phyloP scores from a whole-genome alignment of 768 basidiomycete species.

The Pleurotus citrinopileatus region DNA sequence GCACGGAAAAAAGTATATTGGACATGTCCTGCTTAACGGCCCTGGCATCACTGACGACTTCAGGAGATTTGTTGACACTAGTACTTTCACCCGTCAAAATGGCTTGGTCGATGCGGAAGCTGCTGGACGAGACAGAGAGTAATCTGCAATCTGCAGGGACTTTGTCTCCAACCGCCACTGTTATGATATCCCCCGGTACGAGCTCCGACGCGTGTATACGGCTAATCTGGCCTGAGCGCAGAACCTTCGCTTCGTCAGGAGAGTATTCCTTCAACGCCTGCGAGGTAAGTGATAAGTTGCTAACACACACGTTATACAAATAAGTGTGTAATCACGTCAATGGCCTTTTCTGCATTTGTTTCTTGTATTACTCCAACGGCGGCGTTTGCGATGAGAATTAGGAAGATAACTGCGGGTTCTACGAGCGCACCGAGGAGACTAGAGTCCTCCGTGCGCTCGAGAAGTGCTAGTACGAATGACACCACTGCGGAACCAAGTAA shows the following conservation, averaged over 20 bases:
- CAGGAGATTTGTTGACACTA: slow-evolving; percentile 80
- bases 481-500: slow-evolving; percentile 91
- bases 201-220: slow-evolving; percentile 86
- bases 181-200: slow-evolving; percentile 93
- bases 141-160: slow-evolving; percentile 94
- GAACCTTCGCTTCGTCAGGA: slow-evolving; percentile 91
- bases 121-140: slow-evolving; percentile 86
- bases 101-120: slow-evolving; percentile 94
- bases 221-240: slow-evolving; percentile 65
- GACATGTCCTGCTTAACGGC: slow-evolving; percentile 99
- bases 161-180: slow-evolving; percentile 91
- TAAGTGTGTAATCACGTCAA: slow-evolving; percentile 84
- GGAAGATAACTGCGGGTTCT: slow-evolving; percentile 90
- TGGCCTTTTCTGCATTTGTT: slow-evolving; percentile 93
- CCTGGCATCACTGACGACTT: slow-evolving; percentile 61
- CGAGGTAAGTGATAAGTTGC: no score
- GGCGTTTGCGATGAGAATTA: slow-evolving; percentile 97
- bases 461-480: slow-evolving; percentile 87
- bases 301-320: no score
- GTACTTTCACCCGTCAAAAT: slow-evolving; percentile 93
- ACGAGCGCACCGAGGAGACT: slow-evolving; percentile 84
- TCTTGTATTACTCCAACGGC: slow-evolving; percentile 97
- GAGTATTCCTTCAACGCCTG: slow-evolving; percentile 97
- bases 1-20: slow-evolving; percentile 91
- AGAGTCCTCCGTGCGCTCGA: slow-evolving; percentile 74